Conservation (phyloP, 345 rosid species). For the Streptanthus diversifolius region DNA sequence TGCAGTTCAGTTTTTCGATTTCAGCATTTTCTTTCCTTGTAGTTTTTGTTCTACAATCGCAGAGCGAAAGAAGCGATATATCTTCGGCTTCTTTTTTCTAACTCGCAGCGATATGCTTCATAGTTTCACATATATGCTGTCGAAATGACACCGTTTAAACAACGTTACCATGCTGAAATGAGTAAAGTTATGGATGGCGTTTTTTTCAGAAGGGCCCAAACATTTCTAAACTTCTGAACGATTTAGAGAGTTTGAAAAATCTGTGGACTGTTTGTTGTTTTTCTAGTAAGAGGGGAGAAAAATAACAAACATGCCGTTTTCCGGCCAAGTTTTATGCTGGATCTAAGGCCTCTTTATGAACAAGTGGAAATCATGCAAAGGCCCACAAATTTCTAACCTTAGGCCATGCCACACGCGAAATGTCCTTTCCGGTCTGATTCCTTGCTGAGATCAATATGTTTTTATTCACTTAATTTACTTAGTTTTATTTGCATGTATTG, state of each 20-base stretch:
- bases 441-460: neutral
- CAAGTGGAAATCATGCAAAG: constrained; percentile 32
- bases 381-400: neutral
- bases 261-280: neutral
- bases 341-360: constrained; percentile 8
- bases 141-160: neutral
- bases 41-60: too few species aligned
- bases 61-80: neutral
- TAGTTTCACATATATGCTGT: neutral
- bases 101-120: neutral
- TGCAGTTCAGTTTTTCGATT: too few species aligned
- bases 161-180: neutral
- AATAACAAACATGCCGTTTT: constrained; percentile 17
- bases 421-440: neutral
- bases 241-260: neutral
- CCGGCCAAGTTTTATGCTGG: constrained; percentile 9
- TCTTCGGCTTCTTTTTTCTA: too few species aligned
- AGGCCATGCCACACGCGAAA: constrained; percentile 9
- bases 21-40: too few species aligned
- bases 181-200: neutral
- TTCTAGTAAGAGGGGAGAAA: neutral
- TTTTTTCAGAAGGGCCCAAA: neutral
- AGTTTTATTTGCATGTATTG: neutral
- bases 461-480: neutral
- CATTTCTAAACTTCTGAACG: neutral